Evolutionary conservation across 345 rosid species (phyloP).

Genomic region (Eutrema japonicum): DNA sequence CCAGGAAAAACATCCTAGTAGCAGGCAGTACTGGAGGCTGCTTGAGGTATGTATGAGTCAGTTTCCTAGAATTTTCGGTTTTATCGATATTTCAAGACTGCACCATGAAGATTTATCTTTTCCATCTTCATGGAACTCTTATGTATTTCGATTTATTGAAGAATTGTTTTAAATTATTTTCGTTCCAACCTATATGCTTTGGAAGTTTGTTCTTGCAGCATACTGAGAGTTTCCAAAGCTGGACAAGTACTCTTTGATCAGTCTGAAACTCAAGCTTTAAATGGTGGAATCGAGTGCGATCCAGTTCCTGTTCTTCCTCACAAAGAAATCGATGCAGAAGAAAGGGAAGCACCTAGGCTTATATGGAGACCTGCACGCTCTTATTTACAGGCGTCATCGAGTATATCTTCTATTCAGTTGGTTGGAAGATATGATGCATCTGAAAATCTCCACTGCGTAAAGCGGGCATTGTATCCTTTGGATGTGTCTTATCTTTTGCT

Average conservation of each 20-base stretch:
- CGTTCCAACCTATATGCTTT: slow-evolving; percentile 47
- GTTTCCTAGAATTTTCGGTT: not conserved
- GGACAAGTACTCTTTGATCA: slow-evolving; percentile 46
- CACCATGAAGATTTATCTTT: not conserved
- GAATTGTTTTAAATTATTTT: slow-evolving; percentile 3
- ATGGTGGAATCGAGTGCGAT: slow-evolving; percentile 45
- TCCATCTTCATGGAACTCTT: not conserved
- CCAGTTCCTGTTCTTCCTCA: slow-evolving; percentile 62
- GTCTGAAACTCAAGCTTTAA: slow-evolving; percentile 20
- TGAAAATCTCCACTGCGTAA: slow-evolving; percentile 39
- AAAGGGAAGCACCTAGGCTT: slow-evolving; percentile 45
- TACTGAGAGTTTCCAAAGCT: slow-evolving; percentile 62
- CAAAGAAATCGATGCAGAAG: slow-evolving; percentile 39
- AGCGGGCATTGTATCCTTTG: slow-evolving; percentile 74
- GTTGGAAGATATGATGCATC: slow-evolving; percentile 41
- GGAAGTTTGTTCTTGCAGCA: slow-evolving; percentile 65
- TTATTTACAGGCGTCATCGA: slow-evolving; percentile 46
- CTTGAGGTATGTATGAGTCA: slow-evolving; percentile 57
- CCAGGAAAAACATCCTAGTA: slow-evolving; percentile 49
- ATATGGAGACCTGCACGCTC: slow-evolving; percentile 51
- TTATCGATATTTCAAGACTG: slow-evolving; percentile 14
- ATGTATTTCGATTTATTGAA: not conserved
- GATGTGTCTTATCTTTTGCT: slow-evolving; percentile 13
- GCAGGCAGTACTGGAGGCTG: slow-evolving; percentile 60
- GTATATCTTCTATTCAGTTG: slow-evolving; percentile 61